A percentile compares a stretch with the other conserved stretches of the same genome.
Conservation (phyloP, 2,329 filamentous ascomycete species). For the Daldinia sp. region DNA sequence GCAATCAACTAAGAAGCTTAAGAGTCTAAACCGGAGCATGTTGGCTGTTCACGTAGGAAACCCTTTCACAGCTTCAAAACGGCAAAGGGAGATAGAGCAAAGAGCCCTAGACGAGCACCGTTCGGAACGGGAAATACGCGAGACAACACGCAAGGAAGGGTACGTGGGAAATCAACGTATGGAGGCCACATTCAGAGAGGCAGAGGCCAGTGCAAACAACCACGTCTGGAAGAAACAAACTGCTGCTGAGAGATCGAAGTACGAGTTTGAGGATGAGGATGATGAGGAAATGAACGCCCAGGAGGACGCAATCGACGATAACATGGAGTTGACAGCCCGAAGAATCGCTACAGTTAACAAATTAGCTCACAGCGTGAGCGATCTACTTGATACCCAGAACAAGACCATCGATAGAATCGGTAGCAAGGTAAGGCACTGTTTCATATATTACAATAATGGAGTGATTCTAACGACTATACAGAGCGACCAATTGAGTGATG, state of each 20-base stretch:
- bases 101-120: constrained; percentile 74
- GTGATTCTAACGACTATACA: constrained; percentile 47
- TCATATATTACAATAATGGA: too few relatives aligned
- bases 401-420: constrained; percentile 77
- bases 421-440: constrained; percentile 68
- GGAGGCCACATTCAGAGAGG: constrained; percentile 58
- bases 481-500: constrained; percentile 76
- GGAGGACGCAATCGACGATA: constrained; percentile 69
- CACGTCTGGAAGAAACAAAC: constrained; percentile 42
- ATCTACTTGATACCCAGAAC: constrained; percentile 74
- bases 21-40: constrained; percentile 88
- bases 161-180: constrained; percentile 62
- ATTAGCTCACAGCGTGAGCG: neutral
- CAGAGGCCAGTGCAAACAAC: constrained; percentile 41
- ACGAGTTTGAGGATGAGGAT: constrained; percentile 77
- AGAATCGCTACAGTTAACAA: neutral
- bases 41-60: constrained; percentile 83
- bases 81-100: constrained; percentile 70
- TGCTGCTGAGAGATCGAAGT: constrained; percentile 73
- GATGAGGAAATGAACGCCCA: constrained; percentile 50
- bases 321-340: constrained; percentile 63
- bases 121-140: constrained; percentile 70
- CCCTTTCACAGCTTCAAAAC: constrained; percentile 76
- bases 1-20: constrained; percentile 82
- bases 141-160: constrained; percentile 66